Conservation (phyloP, 768 basidiomycete genomes). For the Gymnopilus junonius region DNA sequence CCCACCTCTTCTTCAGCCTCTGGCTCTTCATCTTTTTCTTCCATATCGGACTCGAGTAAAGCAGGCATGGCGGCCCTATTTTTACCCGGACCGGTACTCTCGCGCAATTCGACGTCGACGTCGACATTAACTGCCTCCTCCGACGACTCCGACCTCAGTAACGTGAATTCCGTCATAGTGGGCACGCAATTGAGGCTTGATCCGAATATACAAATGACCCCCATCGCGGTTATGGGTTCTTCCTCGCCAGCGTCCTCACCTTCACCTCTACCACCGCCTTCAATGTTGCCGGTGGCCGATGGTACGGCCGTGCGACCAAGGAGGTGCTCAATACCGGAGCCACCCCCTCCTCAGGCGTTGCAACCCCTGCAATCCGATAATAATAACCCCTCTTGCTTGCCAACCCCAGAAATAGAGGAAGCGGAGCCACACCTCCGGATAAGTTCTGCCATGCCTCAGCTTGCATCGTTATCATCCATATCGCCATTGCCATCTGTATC, state of each 20-base stretch:
- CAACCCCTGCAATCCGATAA: neutral
- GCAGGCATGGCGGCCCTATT: neutral
- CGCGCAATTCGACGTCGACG: conserved; percentile 5
- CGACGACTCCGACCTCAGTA: neutral
- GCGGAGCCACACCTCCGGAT: neutral
- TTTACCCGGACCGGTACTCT: conserved; percentile 5
- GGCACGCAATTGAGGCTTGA: neutral
- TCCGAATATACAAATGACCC: conserved; percentile 11
- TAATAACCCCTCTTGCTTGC: conserved; percentile 26
- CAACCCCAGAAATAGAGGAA: conserved; percentile 29
- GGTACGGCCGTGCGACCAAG: neutral
- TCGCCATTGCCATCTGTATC: no score
- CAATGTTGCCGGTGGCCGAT: neutral
- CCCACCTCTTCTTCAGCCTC: conserved; percentile 31
- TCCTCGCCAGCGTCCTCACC: neutral
- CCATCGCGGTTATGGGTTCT: neutral
- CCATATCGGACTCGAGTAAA: conserved; percentile 8
- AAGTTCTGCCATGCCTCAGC: neutral
- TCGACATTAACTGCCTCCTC: neutral
- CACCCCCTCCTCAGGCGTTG: neutral
- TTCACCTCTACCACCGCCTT: neutral
- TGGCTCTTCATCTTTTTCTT: conserved; percentile 10
- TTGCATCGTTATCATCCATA: conserved; percentile 2
- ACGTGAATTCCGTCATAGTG: neutral
- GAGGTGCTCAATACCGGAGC: neutral